Conservation (phyloP, 495 filamentous ascomycete genomes). For the Astrothelium macrocarpum region DNA sequence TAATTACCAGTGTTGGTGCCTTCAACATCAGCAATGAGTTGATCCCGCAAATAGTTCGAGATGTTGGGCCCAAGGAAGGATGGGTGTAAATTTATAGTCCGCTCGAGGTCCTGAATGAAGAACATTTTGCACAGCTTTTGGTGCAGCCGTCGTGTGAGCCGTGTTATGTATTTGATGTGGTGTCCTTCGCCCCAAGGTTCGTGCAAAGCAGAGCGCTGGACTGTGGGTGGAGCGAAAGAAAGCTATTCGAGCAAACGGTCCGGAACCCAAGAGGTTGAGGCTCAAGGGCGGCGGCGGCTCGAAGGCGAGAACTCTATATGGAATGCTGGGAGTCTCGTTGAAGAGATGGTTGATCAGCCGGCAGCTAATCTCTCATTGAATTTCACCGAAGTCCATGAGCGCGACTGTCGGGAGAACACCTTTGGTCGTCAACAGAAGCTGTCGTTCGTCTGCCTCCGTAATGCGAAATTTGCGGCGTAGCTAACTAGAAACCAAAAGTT, state of each 20-base stretch:
- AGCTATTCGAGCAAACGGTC: too few species aligned
- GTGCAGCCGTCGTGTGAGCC: background rate
- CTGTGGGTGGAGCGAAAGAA: too few species aligned
- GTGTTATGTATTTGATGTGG: background rate
- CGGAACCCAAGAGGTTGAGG: too few species aligned
- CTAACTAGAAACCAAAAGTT: background rate
- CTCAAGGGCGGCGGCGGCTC: too few species aligned
- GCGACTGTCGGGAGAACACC: background rate
- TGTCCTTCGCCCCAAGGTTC: background rate
- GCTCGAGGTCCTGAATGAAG: conserved; percentile 92
- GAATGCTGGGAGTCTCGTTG: background rate
- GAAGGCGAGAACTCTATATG: background rate
- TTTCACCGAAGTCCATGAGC: background rate
- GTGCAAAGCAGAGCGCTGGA: background rate
- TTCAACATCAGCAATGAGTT: conserved; percentile 84
- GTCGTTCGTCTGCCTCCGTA: background rate
- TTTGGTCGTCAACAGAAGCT: background rate
- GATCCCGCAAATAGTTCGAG: conserved; percentile 74
- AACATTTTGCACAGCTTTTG: conserved; percentile 55
- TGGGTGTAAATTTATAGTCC: conserved; percentile 84
- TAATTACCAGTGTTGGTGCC: conserved; percentile 78
- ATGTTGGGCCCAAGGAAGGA: conserved; percentile 92
- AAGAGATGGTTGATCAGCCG: too few species aligned
- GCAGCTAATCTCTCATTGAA: too few species aligned
- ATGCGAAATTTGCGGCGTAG: background rate